phyloP scores from a whole-genome alignment of 2,329 filamentous ascomycete species.

The Pseudogymnoascus sp. region DNA sequence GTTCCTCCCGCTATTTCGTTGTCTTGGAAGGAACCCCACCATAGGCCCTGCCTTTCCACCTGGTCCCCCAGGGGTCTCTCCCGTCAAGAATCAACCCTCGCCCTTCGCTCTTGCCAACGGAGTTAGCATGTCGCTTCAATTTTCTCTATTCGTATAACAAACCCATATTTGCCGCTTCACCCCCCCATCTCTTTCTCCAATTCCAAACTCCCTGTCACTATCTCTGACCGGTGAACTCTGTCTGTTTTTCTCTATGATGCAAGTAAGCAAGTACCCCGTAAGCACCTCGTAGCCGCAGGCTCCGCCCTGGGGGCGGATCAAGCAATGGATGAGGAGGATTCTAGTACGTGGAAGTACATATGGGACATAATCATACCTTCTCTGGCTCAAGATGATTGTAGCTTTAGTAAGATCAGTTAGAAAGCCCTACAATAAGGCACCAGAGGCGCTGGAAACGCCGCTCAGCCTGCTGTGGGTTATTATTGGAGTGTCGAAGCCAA shows the following conservation, averaged over 20 bases:
- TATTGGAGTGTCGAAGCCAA: not conserved
- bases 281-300: not conserved
- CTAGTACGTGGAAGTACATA: not conserved
- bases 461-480: not conserved
- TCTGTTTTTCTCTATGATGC: not conserved
- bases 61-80: conserved; percentile 1
- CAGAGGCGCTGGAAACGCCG: not conserved
- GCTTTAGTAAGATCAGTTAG: not conserved
- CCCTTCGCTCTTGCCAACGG: not conserved
- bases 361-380: not conserved
- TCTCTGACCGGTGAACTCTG: not conserved
- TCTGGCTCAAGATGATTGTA: not conserved
- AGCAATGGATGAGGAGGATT: not conserved
- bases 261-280: conserved; percentile 1
- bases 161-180: not conserved
- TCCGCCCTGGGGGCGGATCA: not conserved
- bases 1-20: not conserved
- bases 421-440: not conserved
- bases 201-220: not conserved
- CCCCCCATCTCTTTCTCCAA: not conserved
- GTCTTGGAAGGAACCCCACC: not conserved
- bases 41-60: not conserved
- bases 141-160: conserved; percentile 3
- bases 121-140: not conserved
- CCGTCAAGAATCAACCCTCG: not conserved